Base-by-base conservation (phyloP, 2,329 filamentous ascomycete genomes). In the Sphaerulina populicola region DNA sequence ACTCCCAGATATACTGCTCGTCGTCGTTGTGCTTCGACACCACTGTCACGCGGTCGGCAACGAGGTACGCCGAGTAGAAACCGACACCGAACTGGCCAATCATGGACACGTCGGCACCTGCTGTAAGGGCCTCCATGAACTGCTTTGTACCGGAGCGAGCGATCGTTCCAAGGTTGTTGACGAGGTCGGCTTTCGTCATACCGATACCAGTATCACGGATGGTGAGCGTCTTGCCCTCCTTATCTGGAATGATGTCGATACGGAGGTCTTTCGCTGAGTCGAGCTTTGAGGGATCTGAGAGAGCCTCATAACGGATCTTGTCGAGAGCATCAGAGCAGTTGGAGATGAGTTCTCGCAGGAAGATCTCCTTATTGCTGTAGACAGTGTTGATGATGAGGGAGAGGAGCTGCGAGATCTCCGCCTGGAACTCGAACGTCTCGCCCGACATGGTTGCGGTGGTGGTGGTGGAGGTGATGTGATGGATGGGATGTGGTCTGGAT, bases 361-460 rank as follows among this genome's bases (percentile, higher is more conserved):
- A 98, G 72, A 98, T 97, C 78, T 97, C 93, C 82, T 98, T 98
- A 86, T 98, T 98, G 66, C 90, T 96, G 82, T 97, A 98, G 79
- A 98, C 93, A 63, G 93, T 97, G 87, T 98, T 98, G 83, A 98
- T 98, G 77, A 98, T 98, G 73, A 98, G 87, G 65, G 85, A 89
- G 72, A 98, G 86, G 63, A 98, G 88, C 88, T 98, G 93, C 86
- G 91, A 97, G 73, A 98, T 98, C 87, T 98, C 93, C 86, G 93
- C 93, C 86, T 98, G 93, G 81, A 97, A 98, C 86, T 97, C 91
- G 79, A 98, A 98, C 65, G 90, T 96, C 80, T 97, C 90, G 63
- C 71, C 67, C 74, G 88, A 76, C 88, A 94, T 95, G 72, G 72
- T 86, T 62, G 63, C 61, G 62, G 61, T 62, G 55, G 45, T 33